Base-by-base conservation (phyloP, 768 basidiomycete species). In the Boletus subcaerulescens region DNA sequence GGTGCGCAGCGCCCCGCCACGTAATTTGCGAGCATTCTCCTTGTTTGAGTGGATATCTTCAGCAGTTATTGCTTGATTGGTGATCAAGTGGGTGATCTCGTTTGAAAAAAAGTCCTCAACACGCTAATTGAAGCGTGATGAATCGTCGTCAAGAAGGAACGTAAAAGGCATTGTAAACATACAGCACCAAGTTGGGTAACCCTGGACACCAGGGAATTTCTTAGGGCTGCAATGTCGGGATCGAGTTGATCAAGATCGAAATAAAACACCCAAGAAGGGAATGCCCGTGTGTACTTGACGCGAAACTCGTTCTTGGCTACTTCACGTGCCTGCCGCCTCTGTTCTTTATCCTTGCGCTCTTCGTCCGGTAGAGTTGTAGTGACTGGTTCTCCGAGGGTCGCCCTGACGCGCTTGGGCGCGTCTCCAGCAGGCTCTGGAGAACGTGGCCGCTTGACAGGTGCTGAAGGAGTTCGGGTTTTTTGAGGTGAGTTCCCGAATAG, bases 61-160 rank as follows among this genome's bases (percentile, higher is more conserved):
- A 26, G 59, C 50, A 8, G 76, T 71, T 48, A 71, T 58, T 33
- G 74, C 67, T 51, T 77, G 76, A 63, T 88, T 80, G 50, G 89
- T 90, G 66, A 96, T 86, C 58, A 98, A 79, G 73, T 98, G 96
- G 0, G 93, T 94, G 24, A 96, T 83, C 45, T 84, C 80, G 45
- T 79, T 84, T 31, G 89, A 91, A 71, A 98, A 95, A 78, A 97
- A 97, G 57, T 85, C 81, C 47, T 96, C 92, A 52, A 93, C 81
- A 52, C 77, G 78, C 97, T 98, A 64, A 35, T 55, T 18, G 48
- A 42, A 46, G 40, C 15, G n/a, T 42, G 48, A 48, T 50, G 24
- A 47, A 55, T 56, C 33, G 33, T 40, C 45, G 31, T 48, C 20
- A 12, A 47, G 24, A 51, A 46, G 29, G 52, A 20, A 44, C 32